phyloP scores from a whole-genome alignment of 345 rosid genomes.

The Populus nigra region DNA sequence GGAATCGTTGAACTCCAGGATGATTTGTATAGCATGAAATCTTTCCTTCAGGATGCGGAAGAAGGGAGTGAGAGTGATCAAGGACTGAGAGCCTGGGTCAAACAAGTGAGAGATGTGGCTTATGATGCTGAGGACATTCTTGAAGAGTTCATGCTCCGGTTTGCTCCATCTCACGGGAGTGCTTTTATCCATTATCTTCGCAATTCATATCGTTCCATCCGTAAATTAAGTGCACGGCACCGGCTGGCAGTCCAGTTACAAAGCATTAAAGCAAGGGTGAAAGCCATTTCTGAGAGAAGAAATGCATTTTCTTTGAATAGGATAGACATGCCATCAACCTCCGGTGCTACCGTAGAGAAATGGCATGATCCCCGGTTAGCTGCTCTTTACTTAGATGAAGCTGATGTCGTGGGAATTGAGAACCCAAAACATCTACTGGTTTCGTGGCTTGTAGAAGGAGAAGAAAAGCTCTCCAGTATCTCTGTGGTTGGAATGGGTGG shows the following conservation, averaged over 20 bases:
- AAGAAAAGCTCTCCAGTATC: not conserved
- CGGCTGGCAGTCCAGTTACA: not conserved
- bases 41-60: constrained; percentile 15
- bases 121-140: constrained; percentile 6
- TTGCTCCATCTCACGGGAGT: not conserved
- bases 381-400: constrained; percentile 13
- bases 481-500: no score
- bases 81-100: constrained; percentile 6
- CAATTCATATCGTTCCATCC: not conserved
- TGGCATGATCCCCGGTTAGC: constrained; percentile 7
- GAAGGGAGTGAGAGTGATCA: constrained; percentile 8
- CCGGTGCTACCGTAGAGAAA: not conserved
- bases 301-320: constrained; percentile 6
- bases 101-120: constrained; percentile 15
- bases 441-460: constrained; percentile 4
- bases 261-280: not conserved
- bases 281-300: constrained; percentile 12
- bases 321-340: not conserved
- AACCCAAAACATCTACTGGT: not conserved
- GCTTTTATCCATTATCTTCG: not conserved
- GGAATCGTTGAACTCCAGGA: constrained; percentile 1
- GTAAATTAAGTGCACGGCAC: not conserved
- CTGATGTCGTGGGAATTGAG: constrained; percentile 19
- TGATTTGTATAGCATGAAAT: constrained; percentile 8
- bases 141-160: not conserved